Conservation (phyloP, 2,329 filamentous ascomycete genomes). For the Periconia digitata region DNA sequence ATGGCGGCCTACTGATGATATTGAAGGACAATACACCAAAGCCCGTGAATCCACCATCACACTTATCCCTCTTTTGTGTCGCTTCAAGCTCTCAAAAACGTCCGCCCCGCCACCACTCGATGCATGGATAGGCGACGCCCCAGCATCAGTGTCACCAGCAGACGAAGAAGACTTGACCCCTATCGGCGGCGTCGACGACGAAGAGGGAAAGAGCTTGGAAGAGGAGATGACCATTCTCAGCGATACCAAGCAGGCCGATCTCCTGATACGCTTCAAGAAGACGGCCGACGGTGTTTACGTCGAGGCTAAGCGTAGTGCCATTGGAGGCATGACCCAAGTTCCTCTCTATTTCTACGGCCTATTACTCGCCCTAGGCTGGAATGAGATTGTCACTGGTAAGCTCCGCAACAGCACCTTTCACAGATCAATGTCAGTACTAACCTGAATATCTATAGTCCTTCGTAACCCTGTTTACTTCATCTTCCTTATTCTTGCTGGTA, state of each 20-base stretch:
- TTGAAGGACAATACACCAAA: constrained; percentile 90
- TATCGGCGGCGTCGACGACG: constrained; percentile 92
- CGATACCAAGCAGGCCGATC: constrained; percentile 85
- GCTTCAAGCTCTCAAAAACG: constrained; percentile 77
- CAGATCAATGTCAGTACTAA: constrained; percentile 16
- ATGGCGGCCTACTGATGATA: constrained; percentile 95
- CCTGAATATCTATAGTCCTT: constrained; percentile 63
- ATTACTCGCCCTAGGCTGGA: constrained; percentile 93
- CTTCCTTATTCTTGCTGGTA: constrained; percentile 74
- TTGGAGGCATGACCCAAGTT: constrained; percentile 91
- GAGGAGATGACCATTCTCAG: constrained; percentile 96
- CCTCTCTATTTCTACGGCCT: constrained; percentile 93
- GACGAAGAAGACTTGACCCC: constrained; percentile 89
- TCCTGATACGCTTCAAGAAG: constrained; percentile 96
- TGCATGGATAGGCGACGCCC: constrained; percentile 78
- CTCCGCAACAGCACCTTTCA: background rate
- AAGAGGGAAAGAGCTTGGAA: constrained; percentile 89
- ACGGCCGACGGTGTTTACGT: constrained; percentile 97
- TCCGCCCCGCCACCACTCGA: constrained; percentile 78
- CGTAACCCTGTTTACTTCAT: constrained; percentile 94
- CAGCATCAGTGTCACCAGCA: constrained; percentile 70
- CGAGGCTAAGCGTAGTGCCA: constrained; percentile 94
- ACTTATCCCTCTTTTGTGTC: constrained; percentile 84
- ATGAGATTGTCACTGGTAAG: constrained; percentile 92
- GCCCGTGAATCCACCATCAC: constrained; percentile 90